Percentiles rank a stretch among this genome's conserved stretches.
Conservation (phyloP, 352 stramenopile genomes). For the Phytophthora macrochlamydospora region DNA sequence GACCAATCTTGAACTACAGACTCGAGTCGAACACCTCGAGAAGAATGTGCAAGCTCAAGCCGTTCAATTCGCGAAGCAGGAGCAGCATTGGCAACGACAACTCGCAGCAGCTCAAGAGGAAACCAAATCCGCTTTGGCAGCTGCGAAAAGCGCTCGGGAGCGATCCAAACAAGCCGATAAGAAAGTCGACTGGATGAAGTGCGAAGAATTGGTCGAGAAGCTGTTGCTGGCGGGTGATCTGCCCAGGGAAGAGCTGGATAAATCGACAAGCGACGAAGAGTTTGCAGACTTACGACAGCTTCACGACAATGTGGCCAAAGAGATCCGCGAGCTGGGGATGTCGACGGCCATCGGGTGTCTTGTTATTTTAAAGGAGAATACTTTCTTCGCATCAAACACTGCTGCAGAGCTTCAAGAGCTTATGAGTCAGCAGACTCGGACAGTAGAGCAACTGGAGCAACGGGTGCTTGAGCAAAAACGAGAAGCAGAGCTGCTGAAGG, state of each 20-base stretch:
- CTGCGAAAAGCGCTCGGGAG: conserved; percentile 21
- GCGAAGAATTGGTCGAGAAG: conserved; percentile 64
- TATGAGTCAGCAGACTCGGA: conserved; percentile 56
- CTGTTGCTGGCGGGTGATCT: conserved; percentile 54
- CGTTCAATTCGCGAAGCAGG: conserved; percentile 37
- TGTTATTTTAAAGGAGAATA: conserved; percentile 67
- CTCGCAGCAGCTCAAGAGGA: conserved; percentile 33
- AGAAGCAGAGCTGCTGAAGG: conserved; percentile 57
- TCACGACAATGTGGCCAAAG: conserved; percentile 39
- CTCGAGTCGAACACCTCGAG: conserved; percentile 52
- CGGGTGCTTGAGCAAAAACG: conserved; percentile 62
- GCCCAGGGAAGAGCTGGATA: conserved; percentile 40
- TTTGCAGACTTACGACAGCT: conserved; percentile 36
- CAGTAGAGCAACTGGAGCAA: conserved; percentile 58
- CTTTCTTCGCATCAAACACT: conserved; percentile 67
- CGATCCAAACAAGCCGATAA: conserved; percentile 14
- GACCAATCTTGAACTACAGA: conserved; percentile 49
- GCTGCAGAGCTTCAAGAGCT: conserved; percentile 65
- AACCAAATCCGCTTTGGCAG: conserved; percentile 32
- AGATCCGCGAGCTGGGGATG: conserved; percentile 51
- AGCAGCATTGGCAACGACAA: conserved; percentile 40
- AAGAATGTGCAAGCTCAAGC: conserved; percentile 40
- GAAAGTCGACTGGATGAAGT: conserved; percentile 55
- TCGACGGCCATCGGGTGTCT: conserved; percentile 61
- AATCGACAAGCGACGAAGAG: conserved; percentile 18